A percentile compares a stretch with the other conserved stretches of the same genome.
Evolutionary conservation across 106 monocot species (phyloP).

Genomic region (Acanthochlamys bracteata): DNA sequence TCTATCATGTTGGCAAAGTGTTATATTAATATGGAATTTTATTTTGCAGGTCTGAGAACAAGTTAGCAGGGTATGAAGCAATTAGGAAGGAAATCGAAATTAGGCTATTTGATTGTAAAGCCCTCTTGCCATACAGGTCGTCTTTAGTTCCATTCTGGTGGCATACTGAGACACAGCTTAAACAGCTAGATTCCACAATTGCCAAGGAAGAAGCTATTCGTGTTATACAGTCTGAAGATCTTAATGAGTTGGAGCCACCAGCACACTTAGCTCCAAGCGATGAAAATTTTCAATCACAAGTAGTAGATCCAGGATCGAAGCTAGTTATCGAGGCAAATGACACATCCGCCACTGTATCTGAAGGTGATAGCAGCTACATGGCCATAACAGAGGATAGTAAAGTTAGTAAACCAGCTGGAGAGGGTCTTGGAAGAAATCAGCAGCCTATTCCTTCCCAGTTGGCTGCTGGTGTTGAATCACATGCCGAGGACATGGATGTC

Average conservation of each 20-base stretch:
- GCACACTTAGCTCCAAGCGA: slow-evolving; percentile 2
- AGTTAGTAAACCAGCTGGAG: not conserved
- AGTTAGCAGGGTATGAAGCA: slow-evolving; percentile 22
- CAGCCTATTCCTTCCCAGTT: not conserved
- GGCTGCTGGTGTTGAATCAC: slow-evolving; percentile 16
- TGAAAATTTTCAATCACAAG: not conserved
- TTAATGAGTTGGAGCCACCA: slow-evolving; percentile 2
- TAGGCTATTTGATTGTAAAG: slow-evolving; percentile 80
- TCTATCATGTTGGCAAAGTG: too few species aligned
- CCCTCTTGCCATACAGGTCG: slow-evolving; percentile 69
- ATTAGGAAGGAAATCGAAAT: slow-evolving; percentile 65
- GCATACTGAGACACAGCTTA: slow-evolving; percentile 63
- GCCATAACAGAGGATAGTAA: slow-evolving; percentile 6
- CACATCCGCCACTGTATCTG: not conserved
- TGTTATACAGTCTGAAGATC: slow-evolving; percentile 1
- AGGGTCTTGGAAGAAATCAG: slow-evolving; percentile 8
- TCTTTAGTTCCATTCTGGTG: slow-evolving; percentile 91
- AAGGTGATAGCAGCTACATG: slow-evolving; percentile 7
- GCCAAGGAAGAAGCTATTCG: slow-evolving; percentile 29
- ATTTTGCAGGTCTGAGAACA: slow-evolving; percentile 22
- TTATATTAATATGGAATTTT: not conserved
- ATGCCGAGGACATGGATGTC: slow-evolving; percentile 65
- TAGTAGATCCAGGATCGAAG: slow-evolving; percentile 8
- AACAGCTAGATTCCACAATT: slow-evolving; percentile 50
- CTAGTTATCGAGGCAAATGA: slow-evolving; percentile 5